A percentile compares a stretch with the other conserved stretches of the same genome.
phyloP scores from a whole-genome alignment of 768 basidiomycete genomes.

The Dacryopinax spathularia region DNA sequence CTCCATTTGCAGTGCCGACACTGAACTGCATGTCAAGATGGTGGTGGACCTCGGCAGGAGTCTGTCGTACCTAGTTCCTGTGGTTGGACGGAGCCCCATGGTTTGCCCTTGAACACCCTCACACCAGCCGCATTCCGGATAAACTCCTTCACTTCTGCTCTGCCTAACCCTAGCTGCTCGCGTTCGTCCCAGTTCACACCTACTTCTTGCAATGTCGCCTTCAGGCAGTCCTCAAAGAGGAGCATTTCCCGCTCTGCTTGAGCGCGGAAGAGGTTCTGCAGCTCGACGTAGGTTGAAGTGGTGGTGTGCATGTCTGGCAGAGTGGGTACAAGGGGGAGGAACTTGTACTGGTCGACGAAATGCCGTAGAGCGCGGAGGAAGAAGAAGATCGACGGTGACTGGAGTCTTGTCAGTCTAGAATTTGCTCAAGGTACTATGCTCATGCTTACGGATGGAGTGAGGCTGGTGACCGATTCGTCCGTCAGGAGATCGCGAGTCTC shows the following conservation, averaged over 20 bases:
- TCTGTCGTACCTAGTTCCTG: neutral
- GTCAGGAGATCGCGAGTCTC: conserved; percentile 52
- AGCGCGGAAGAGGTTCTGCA: conserved; percentile 74
- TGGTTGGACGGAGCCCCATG: conserved; percentile 31
- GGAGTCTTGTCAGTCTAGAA: neutral
- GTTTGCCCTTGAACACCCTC: conserved; percentile 47
- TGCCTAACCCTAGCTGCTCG: neutral
- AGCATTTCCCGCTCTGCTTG: conserved; percentile 49
- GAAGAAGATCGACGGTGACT: conserved; percentile 59
- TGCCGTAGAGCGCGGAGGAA: conserved; percentile 58
- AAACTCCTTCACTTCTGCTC: conserved; percentile 37
- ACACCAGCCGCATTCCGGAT: conserved; percentile 70
- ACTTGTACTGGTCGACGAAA: conserved; percentile 44
- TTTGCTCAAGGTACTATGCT: neutral
- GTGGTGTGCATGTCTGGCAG: conserved; percentile 95
- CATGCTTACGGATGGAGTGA: conserved; percentile 26
- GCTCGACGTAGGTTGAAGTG: conserved; percentile 63
- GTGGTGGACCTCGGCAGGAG: too few relatives aligned
- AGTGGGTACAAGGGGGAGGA: conserved; percentile 69
- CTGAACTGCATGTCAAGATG: neutral
- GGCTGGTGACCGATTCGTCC: conserved; percentile 38
- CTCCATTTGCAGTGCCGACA: neutral
- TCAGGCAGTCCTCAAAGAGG: conserved; percentile 18
- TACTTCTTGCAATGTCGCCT: conserved; percentile 20
- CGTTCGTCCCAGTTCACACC: conserved; percentile 8